Percentiles rank a stretch among this genome's conserved stretches.
phyloP scores from a whole-genome alignment of 768 basidiomycete genomes.

The Scleroderma bovista region DNA sequence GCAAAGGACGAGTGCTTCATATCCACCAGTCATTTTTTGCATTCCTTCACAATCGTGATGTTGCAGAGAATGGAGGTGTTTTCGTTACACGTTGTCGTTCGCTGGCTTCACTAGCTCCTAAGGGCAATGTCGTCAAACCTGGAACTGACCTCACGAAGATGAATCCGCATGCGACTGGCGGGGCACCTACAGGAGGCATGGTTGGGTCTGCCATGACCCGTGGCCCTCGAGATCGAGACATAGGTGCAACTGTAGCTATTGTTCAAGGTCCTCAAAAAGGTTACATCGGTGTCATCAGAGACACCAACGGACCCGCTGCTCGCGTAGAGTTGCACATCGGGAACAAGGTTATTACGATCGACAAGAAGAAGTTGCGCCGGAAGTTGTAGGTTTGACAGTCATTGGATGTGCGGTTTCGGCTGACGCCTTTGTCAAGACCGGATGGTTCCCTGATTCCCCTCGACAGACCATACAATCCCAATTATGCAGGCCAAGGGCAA shows the following conservation, averaged over 20 bases:
- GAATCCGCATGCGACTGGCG: slow-evolving; percentile 68
- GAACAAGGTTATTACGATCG: slow-evolving; percentile 85
- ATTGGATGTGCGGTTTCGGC: slow-evolving; percentile 1
- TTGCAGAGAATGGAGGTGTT: slow-evolving; percentile 86
- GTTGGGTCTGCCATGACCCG: slow-evolving; percentile 78
- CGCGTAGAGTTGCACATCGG: slow-evolving; percentile 88
- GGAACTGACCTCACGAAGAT: slow-evolving; percentile 82
- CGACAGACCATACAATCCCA: slow-evolving; percentile 30
- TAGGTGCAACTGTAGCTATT: slow-evolving; percentile 73
- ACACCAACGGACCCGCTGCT: slow-evolving; percentile 81
- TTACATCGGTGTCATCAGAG: slow-evolving; percentile 88
- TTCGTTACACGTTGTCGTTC: slow-evolving; percentile 87
- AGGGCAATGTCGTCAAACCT: slow-evolving; percentile 63
- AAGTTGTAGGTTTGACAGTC: slow-evolving; percentile 51
- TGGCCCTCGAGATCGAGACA: slow-evolving; percentile 76
- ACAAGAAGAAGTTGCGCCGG: slow-evolving; percentile 70
- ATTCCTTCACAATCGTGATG: slow-evolving; percentile 90
- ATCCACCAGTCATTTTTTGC: slow-evolving; percentile 92
- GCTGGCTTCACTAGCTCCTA: slow-evolving; percentile 81
- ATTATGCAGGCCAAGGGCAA: slow-evolving; percentile 9
- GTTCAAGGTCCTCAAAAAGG: slow-evolving; percentile 89
- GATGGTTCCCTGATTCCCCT: slow-evolving; percentile 53
- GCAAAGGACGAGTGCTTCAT: slow-evolving; percentile 88
- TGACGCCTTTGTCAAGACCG: slow-evolving; percentile 34
- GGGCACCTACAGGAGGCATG: slow-evolving; percentile 64